Evolutionary conservation across 805 yeast genomes (phyloP).

Genomic region (Wickerhamiella musiphila): DNA sequence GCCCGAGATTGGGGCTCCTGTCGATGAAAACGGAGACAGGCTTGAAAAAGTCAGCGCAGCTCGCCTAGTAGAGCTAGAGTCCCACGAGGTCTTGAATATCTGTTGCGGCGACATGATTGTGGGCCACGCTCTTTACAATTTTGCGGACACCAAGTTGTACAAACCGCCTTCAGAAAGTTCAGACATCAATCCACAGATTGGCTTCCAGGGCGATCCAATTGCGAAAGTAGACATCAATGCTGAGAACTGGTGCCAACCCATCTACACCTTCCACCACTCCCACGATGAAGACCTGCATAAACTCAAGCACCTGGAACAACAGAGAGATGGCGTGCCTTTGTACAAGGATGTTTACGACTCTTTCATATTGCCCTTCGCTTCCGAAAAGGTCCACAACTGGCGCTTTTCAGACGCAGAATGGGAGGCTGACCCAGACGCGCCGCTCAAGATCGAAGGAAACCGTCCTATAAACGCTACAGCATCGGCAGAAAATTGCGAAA

Average conservation of each 20-base stretch:
- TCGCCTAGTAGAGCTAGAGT: conserved; percentile 10
- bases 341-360: too few relatives aligned
- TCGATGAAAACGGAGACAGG: too few relatives aligned
- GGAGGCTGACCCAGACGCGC: too few relatives aligned
- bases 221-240: too few relatives aligned
- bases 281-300: conserved; percentile 16
- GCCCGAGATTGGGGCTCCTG: conserved; percentile 7
- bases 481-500: too few relatives aligned
- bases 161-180: conserved; percentile 9
- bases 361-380: too few relatives aligned
- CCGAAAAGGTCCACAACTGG: too few relatives aligned
- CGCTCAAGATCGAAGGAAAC: too few relatives aligned
- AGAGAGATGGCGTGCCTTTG: too few relatives aligned
- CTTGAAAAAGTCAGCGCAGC: conserved; percentile 3
- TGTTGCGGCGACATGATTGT: conserved; percentile 25
- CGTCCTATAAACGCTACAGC: too few relatives aligned
- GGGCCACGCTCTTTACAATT: conserved; percentile 14
- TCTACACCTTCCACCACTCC: conserved; percentile 21
- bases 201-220: conserved; percentile 10
- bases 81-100: conserved; percentile 8
- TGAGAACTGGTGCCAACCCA: conserved; percentile 19
- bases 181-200: conserved; percentile 20
- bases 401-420: too few relatives aligned
- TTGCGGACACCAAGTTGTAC: conserved; percentile 6
- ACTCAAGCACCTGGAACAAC: too few relatives aligned